phyloP scores from a whole-genome alignment of 768 basidiomycete genomes.

The Fomitopsis pulvina region DNA sequence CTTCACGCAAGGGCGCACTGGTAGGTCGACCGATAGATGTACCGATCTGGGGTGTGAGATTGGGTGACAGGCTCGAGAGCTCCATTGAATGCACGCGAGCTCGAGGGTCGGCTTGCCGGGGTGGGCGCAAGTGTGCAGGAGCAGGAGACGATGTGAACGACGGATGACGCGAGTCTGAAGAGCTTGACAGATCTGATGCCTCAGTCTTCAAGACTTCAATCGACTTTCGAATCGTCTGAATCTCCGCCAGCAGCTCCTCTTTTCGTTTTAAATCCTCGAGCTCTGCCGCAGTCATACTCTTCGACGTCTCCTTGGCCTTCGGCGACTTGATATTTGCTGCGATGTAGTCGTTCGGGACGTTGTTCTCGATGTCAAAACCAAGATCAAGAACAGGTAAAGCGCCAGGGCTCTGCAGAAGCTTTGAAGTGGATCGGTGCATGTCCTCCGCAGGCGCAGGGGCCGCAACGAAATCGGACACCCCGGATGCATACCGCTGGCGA shows the following conservation, averaged over 20 bases:
- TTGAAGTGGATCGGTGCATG: conserved; percentile 41
- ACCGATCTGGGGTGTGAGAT: conserved; percentile 33
- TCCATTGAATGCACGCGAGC: conserved; percentile 71
- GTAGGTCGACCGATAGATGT: conserved; percentile 62
- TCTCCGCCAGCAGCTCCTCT: conserved; percentile 68
- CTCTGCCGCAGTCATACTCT: conserved; percentile 31
- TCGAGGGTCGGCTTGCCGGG: conserved; percentile 62
- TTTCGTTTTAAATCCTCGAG: conserved; percentile 59
- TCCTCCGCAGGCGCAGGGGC: conserved; percentile 58
- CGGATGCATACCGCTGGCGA: conserved; percentile 57
- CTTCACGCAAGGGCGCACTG: conserved; percentile 64
- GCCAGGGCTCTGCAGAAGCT: conserved; percentile 40
- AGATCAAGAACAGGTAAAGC: conserved; percentile 69
- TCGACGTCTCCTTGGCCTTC: conserved; percentile 18
- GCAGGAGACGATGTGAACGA: conserved; percentile 57
- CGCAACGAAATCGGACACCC: conserved; percentile 67
- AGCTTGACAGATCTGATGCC: conserved; percentile 52
- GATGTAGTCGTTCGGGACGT: conserved; percentile 70
- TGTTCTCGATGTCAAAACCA: conserved; percentile 64
- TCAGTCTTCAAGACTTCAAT: conserved; percentile 72
- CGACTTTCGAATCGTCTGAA: conserved; percentile 71
- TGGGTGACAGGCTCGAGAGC: conserved; percentile 26
- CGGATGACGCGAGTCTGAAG: conserved; percentile 46
- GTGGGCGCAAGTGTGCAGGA: conserved; percentile 59
- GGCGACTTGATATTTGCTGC: conserved; percentile 32